phyloP scores from a whole-genome alignment of 768 basidiomycete genomes.

The Grammothele lineata region DNA sequence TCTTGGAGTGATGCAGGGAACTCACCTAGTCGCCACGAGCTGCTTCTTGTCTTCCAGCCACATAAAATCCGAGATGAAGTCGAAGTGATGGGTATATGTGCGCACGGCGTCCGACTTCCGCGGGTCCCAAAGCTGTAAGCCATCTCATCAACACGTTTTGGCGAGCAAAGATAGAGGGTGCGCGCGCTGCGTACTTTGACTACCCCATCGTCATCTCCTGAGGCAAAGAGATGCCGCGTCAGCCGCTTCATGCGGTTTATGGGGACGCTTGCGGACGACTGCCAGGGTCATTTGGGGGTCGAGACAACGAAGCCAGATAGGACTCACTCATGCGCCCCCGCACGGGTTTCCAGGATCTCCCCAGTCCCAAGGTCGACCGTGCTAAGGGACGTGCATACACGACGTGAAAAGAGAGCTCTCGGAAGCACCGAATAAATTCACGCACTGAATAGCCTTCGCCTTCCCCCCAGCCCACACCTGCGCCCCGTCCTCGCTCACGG shows the following conservation, averaged over 20 bases:
- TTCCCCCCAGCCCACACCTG: conserved; percentile 80
- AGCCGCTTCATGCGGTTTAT: conserved; percentile 82
- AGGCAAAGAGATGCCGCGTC: conserved; percentile 67
- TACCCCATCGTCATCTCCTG: conserved; percentile 92
- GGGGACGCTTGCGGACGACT: conserved; percentile 51
- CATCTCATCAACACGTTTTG: neutral
- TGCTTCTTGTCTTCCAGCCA: conserved; percentile 70
- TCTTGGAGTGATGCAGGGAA: neutral
- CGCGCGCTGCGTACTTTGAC: conserved; percentile 59
- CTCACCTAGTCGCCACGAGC: conserved; percentile 77
- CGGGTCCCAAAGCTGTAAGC: conserved; percentile 81
- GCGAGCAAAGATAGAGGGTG: neutral
- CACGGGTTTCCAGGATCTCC: conserved; percentile 20
- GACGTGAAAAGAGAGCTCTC: too few species aligned
- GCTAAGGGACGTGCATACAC: conserved; percentile 4
- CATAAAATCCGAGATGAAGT: conserved; percentile 91
- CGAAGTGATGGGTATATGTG: conserved; percentile 82
- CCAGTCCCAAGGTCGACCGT: conserved; percentile 23
- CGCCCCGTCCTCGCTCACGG: conserved; percentile 62
- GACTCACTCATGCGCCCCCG: conserved; percentile 29
- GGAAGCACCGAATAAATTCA: conserved; percentile 9
- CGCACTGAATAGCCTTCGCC: conserved; percentile 73
- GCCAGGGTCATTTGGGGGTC: conserved; percentile 11
- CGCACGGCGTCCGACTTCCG: conserved; percentile 60
- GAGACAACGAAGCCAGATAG: neutral